Conservation (phyloP, 2,329 filamentous ascomycete species). For the Colletotrichum australisinense region DNA sequence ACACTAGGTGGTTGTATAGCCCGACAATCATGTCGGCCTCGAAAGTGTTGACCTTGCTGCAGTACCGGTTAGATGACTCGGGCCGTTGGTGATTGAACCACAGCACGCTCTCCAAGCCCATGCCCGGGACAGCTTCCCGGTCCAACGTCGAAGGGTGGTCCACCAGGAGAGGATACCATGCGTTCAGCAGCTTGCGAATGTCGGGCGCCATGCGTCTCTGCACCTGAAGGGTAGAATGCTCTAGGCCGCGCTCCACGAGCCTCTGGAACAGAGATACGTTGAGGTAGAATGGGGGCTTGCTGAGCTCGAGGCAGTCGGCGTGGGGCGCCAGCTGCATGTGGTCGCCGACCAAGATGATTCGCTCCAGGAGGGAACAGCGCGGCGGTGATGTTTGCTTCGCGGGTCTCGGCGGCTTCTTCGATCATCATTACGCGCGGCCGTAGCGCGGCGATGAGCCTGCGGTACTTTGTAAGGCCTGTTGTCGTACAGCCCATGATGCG, state of each 20-base stretch:
- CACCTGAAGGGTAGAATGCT: slow-evolving; percentile 71
- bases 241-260: slow-evolving; percentile 73
- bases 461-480: slow-evolving; percentile 85
- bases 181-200: slow-evolving; percentile 56
- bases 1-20: slow-evolving; percentile 77
- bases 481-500: slow-evolving; percentile 77
- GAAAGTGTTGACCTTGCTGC: slow-evolving; percentile 74
- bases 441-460: slow-evolving; percentile 74
- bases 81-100: slow-evolving; percentile 66
- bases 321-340: slow-evolving; percentile 82
- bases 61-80: slow-evolving; percentile 71
- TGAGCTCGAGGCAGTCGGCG: slow-evolving; percentile 71
- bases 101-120: slow-evolving; percentile 45
- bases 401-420: slow-evolving; percentile 83
- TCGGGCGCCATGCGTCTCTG: slow-evolving; percentile 71
- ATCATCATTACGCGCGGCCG: slow-evolving; percentile 77
- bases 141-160: slow-evolving; percentile 57
- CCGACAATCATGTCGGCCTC: slow-evolving; percentile 83
- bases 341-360: slow-evolving; percentile 75
- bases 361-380: slow-evolving; percentile 62
- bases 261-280: slow-evolving; percentile 85
- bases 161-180: slow-evolving; percentile 57
- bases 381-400: slow-evolving; percentile 70
- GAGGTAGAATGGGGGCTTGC: slow-evolving; percentile 71
- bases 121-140: slow-evolving; percentile 53